phyloP scores from a whole-genome alignment of 352 stramenopile species.

The Pythium sukuiense region DNA sequence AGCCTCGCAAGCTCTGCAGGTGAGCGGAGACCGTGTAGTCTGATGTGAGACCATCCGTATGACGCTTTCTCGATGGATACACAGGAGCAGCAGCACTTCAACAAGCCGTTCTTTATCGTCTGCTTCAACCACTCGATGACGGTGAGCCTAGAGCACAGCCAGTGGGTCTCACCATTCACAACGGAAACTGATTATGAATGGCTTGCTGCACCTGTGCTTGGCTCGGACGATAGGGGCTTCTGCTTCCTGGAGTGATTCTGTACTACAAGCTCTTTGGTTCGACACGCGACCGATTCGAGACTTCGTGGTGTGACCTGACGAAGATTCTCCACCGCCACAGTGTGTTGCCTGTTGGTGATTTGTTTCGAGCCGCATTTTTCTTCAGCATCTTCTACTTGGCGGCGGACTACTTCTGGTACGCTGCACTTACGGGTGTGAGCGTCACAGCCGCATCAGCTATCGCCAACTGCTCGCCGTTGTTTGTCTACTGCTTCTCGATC shows the following conservation, averaged over 20 bases:
- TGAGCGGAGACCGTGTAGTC: neutral
- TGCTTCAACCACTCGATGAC: constrained; percentile 55
- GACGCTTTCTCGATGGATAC: neutral
- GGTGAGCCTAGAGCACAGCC: neutral
- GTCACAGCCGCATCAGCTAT: constrained; percentile 43
- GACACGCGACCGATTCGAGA: constrained; percentile 9
- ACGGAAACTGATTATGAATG: neutral
- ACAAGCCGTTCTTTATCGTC: constrained; percentile 66
- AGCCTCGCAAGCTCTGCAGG: constrained; percentile 18
- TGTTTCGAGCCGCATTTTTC: constrained; percentile 34
- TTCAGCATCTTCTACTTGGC: constrained; percentile 44
- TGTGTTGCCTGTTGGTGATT: constrained; percentile 27
- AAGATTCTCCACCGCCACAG: constrained; percentile 34
- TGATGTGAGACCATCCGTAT: neutral
- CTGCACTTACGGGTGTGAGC: constrained; percentile 39
- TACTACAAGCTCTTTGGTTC: constrained; percentile 36
- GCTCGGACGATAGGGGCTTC: constrained; percentile 23
- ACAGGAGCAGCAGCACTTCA: constrained; percentile 41
- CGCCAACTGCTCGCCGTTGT: constrained; percentile 54
- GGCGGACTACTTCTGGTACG: constrained; percentile 63
- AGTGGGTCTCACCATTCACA: too few relatives aligned
- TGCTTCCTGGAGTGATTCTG: constrained; percentile 38
- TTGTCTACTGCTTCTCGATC: constrained; percentile 67
- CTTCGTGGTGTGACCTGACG: constrained; percentile 21
- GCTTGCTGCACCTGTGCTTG: neutral